Evolutionary conservation across 352 stramenopile genomes (phyloP).

Genomic region (Phytophthora citrophthora): DNA sequence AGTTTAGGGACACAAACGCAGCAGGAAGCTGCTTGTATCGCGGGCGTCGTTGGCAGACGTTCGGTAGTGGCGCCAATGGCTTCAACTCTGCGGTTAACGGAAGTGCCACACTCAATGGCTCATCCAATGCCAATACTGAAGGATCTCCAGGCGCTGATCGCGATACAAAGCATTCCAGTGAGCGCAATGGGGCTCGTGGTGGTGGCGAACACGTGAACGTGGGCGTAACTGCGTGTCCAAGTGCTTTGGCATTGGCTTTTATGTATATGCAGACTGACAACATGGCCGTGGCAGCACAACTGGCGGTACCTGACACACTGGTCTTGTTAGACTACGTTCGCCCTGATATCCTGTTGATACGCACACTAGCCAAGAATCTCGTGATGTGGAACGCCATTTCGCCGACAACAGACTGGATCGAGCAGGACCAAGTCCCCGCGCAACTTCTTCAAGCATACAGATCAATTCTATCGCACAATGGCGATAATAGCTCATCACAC

Average conservation of each 20-base stretch:
- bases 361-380: conserved; percentile 93
- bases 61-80: conserved; percentile 42
- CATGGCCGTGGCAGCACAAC: conserved; percentile 76
- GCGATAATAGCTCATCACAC: conserved; percentile 30
- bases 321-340: conserved; percentile 96
- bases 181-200: conserved; percentile 33
- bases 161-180: conserved; percentile 63
- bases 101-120: conserved; percentile 14
- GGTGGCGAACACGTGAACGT: conserved; percentile 93
- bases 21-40: conserved; percentile 73
- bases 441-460: conserved; percentile 65
- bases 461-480: conserved; percentile 20
- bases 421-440: conserved; percentile 64
- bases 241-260: conserved; percentile 94
- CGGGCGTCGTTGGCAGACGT: conserved; percentile 66
- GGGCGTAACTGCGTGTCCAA: conserved; percentile 94
- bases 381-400: conserved; percentile 96
- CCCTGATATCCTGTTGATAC: conserved; percentile 95
- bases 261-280: conserved; percentile 97
- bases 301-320: conserved; percentile 94
- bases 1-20: conserved; percentile 51
- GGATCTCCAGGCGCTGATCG: conserved; percentile 45
- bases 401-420: conserved; percentile 91
- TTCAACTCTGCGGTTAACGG: conserved; percentile 25
- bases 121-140: conserved; percentile 29